Evolutionary conservation across 768 basidiomycete species (phyloP).

Genomic region (Chalciporus pseudorubinellus): DNA sequence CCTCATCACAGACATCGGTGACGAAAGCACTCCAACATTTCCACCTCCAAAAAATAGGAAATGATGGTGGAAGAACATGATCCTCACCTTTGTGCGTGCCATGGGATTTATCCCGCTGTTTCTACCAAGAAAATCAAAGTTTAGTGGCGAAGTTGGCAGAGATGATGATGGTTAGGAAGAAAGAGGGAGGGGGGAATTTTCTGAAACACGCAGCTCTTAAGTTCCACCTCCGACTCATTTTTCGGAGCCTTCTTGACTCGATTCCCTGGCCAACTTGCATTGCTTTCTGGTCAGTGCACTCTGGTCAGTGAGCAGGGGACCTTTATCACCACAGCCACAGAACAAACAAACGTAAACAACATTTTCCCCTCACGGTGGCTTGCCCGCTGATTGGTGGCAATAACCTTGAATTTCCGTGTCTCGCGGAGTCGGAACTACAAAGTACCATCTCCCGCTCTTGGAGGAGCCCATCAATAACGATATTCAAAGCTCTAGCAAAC

Average conservation of each 20-base stretch:
- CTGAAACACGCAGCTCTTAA: conserved; percentile 12
- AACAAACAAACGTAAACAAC: too few species aligned
- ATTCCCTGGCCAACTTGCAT: conserved; percentile 14
- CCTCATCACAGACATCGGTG: conserved; percentile 8
- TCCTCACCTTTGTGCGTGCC: too few species aligned
- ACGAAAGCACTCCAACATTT: neutral
- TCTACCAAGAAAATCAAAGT: too few species aligned
- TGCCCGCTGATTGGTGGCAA: too few species aligned
- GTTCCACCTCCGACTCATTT: conserved; percentile 1
- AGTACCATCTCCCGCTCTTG: neutral
- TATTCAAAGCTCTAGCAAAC: too few species aligned
- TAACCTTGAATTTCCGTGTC: neutral
- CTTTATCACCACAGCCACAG: too few species aligned
- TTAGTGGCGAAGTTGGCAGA: conserved; percentile 1
- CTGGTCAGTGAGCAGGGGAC: too few species aligned
- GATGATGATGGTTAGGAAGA: conserved; percentile 20
- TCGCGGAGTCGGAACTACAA: conserved; percentile 5
- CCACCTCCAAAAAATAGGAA: conserved; percentile 1
- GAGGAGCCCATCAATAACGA: too few species aligned
- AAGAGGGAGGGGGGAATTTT: conserved; percentile 10
- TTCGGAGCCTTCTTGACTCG: conserved; percentile 14
- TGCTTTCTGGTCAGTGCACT: conserved; percentile 31
- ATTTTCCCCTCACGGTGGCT: too few species aligned
- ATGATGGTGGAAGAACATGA: neutral
- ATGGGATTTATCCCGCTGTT: conserved; percentile 38